Evolutionary conservation across 2,329 filamentous ascomycete genomes (phyloP).

Genomic region (Fusarium sp.): DNA sequence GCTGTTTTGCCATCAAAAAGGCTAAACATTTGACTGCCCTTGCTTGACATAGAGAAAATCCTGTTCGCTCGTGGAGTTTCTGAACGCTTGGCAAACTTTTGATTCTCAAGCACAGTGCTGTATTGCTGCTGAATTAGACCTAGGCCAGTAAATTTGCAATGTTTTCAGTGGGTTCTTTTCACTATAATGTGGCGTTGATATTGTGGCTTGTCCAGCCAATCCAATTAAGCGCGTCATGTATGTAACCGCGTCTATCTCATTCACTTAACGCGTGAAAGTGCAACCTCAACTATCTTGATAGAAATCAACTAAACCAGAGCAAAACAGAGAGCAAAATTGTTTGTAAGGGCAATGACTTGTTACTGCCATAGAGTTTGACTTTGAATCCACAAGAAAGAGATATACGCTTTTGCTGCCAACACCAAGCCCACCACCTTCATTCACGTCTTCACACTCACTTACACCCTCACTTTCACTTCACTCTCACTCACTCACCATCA

Average conservation of each 20-base stretch:
- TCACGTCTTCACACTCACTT: conserved; percentile 15
- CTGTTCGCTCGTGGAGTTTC: neutral
- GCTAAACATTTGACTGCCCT: neutral
- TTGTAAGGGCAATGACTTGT: neutral
- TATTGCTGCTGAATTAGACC: neutral
- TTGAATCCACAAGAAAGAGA: neutral
- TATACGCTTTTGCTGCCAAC: neutral
- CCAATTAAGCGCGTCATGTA: conserved; percentile 21
- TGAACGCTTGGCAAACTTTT: neutral
- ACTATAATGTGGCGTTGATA: neutral
- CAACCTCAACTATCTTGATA: neutral
- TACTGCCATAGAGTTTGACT: neutral
- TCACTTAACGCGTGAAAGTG: conserved; percentile 19
- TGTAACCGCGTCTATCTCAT: conserved; percentile 3
- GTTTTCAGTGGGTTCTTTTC: neutral
- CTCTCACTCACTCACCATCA: neutral
- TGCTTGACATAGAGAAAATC: neutral
- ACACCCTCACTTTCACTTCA: neutral
- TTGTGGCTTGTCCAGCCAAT: conserved; percentile 10
- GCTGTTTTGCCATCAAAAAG: neutral
- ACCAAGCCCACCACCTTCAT: neutral
- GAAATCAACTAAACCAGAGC: neutral
- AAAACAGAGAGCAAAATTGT: neutral
- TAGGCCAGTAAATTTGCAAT: neutral
- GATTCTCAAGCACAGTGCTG: neutral